A percentile compares a stretch with the other conserved stretches of the same genome.
Conservation (phyloP, 2,329 filamentous ascomycete genomes). For the Fusarium subtropicale region DNA sequence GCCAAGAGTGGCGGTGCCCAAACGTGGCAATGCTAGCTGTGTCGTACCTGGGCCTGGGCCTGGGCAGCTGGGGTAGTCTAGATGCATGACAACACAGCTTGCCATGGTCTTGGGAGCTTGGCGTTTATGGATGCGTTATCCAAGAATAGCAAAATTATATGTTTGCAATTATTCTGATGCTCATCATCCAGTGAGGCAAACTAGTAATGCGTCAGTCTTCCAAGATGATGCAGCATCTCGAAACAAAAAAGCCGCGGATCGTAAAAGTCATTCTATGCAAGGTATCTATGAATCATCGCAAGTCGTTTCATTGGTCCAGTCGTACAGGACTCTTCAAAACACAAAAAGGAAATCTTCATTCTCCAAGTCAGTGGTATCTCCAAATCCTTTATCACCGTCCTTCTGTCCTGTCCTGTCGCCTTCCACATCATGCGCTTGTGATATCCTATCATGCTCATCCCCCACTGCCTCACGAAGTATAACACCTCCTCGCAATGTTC, state of each 20-base stretch:
- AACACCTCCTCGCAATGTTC: constrained; percentile 27
- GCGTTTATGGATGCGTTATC: not conserved
- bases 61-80: not conserved
- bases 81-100: constrained; percentile 17
- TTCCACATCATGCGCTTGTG: constrained; percentile 28
- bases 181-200: not conserved
- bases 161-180: not conserved
- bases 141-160: not conserved
- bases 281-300: not conserved
- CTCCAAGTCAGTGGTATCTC: constrained; percentile 68
- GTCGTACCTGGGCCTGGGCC: not conserved
- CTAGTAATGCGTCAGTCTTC: not conserved
- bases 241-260: too few species aligned
- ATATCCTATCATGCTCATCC: constrained; percentile 14
- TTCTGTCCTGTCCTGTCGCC: constrained; percentile 9
- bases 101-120: constrained; percentile 21
- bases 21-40: constrained; percentile 31
- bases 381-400: constrained; percentile 48
- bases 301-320: not conserved
- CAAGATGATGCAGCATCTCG: not conserved
- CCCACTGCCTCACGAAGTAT: constrained; percentile 13
- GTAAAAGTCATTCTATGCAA: not conserved
- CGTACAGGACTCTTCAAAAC: constrained; percentile 47
- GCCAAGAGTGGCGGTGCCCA: constrained; percentile 37
- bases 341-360: constrained; percentile 75